Evolutionary conservation across 805 yeast species (phyloP), one percentile per base, ranked within the genome.

Genomic region (Myxozyma melibiosi): DNA sequence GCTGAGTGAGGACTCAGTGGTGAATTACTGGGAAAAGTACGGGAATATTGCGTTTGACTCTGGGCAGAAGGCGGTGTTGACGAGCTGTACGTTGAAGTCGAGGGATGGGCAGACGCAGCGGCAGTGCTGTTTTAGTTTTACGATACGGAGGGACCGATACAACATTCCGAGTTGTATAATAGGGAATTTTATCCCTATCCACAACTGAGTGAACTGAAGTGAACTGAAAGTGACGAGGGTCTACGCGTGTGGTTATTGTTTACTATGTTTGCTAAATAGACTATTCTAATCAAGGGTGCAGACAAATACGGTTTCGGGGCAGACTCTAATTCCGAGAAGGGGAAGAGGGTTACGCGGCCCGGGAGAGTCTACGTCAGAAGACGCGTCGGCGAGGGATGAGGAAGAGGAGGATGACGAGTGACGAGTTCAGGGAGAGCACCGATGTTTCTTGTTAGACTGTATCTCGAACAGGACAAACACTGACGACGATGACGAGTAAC

Each of bases 41-140:
- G 97, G 97, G 2, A 90, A 96, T 2, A 88, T 91, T 67, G 97
- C 98, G 3, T 91, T 92, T 73, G 97, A 92, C 67, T 87, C 91
- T 65, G 92, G 94, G 1, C 97, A 91, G 67, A 92, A 92, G 69
- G 97, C 97, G 0, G 96, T 92, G 3, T 73, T 92, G 65, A 91
- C 97, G 0, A 86, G 96, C 70, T 92, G 98, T 73, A 89, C 86
- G 65, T 76, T 92, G 58, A 77, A 95, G 66, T 85, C 95, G 0
- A 83, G 83, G 64, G 96, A 89, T 66, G 96, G 96, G 0, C 76
- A 87, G 53, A 83, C 84, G 63, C 79, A 90, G 58, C 83, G 87
- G 65, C 84, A 89, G 58, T 92, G 98, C 69, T 91, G 97, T 71
- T 92, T 92, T 71, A 87, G 96, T 67, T 92, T 92, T 71, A 92